Evolutionary conservation across 2,329 filamentous ascomycete species (phyloP).

Genomic region (Fonsecaea erecta): DNA sequence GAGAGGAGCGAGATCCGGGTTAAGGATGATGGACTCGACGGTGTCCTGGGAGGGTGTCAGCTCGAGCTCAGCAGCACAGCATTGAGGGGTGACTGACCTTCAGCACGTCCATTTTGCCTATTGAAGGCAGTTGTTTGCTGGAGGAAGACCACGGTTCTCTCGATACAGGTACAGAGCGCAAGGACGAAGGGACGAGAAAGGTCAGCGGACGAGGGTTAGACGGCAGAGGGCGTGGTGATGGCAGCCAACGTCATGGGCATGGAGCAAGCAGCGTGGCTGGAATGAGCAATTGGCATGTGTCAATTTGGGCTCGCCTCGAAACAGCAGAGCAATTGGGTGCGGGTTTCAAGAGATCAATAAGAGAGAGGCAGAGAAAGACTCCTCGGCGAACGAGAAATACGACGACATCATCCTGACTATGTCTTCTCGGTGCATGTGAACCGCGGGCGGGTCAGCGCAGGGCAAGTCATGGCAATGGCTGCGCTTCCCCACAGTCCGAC

Average conservation of each 20-base stretch:
- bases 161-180: not conserved
- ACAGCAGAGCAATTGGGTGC: constrained; percentile 3
- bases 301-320: not conserved
- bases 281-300: constrained; percentile 16
- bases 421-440: constrained; percentile 17
- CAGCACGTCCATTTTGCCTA: constrained; percentile 26
- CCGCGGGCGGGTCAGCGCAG: constrained; percentile 6
- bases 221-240: not conserved
- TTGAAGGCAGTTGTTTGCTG: not conserved
- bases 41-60: constrained; percentile 24
- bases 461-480: not conserved
- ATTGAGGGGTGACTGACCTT: constrained; percentile 19
- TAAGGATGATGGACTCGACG: constrained; percentile 33
- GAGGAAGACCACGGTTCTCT: not conserved
- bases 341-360: constrained; percentile 6
- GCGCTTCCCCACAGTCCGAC: constrained; percentile 10
- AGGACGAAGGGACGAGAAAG: not conserved
- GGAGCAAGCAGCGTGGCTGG: not conserved
- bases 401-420: constrained; percentile 11
- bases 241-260: constrained; percentile 16
- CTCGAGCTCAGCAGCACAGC: not conserved
- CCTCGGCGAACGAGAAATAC: constrained; percentile 21
- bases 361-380: constrained; percentile 8
- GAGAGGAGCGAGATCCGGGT: constrained; percentile 70
- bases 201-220: not conserved